A percentile compares a stretch with the other conserved stretches of the same genome.
Conservation (phyloP, 2,329 filamentous ascomycete genomes). For the Xylogone sp. region DNA sequence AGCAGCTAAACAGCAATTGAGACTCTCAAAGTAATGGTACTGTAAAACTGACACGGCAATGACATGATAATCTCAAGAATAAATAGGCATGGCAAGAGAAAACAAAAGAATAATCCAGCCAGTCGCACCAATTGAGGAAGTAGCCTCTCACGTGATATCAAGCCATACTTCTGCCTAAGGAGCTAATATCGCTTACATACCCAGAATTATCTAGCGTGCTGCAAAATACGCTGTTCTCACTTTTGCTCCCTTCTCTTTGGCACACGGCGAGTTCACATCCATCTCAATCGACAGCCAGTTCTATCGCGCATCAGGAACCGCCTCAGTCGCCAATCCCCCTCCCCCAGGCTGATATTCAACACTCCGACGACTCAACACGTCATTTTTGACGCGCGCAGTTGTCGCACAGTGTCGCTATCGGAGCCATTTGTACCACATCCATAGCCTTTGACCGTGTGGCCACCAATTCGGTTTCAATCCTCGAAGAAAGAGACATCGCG, state of each 20-base stretch:
- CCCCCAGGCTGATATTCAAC: constrained; percentile 7
- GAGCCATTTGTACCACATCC: constrained; percentile 2
- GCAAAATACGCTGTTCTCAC: neutral
- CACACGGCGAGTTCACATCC: neutral
- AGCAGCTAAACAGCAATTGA: too few relatives aligned
- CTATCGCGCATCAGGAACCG: constrained; percentile 14
- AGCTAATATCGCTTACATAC: neutral
- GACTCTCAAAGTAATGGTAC: too few relatives aligned
- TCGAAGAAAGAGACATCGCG: constrained; percentile 22
- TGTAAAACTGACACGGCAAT: too few relatives aligned
- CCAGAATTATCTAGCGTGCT: neutral
- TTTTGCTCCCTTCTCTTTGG: neutral
- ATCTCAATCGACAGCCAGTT: constrained; percentile 6
- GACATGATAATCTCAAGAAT: too few relatives aligned
- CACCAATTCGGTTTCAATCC: constrained; percentile 10
- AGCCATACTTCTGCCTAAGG: neutral
- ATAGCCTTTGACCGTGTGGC: neutral
- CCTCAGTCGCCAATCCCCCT: constrained; percentile 11
- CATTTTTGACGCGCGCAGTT: constrained; percentile 12
- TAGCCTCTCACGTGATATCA: neutral
- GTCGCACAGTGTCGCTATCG: constrained; percentile 5
- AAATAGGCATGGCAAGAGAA: too few relatives aligned
- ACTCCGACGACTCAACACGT: constrained; percentile 15
- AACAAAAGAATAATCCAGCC: too few relatives aligned
- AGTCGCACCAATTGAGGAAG: neutral